Evolutionary conservation across 495 filamentous ascomycete species (phyloP).

Genomic region (Glutinoglossum americanum): DNA sequence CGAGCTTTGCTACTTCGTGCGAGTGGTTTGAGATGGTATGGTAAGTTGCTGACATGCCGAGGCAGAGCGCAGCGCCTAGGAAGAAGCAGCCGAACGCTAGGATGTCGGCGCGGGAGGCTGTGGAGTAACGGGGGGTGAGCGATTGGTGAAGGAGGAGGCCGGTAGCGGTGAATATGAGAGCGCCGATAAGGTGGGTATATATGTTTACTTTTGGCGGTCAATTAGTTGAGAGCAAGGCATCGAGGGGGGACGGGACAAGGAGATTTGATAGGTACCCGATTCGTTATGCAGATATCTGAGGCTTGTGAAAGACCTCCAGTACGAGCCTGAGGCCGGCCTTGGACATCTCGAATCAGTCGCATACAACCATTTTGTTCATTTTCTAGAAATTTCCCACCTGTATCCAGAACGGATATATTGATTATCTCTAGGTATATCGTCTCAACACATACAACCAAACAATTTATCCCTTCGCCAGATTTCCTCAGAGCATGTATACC

Average conservation of each 20-base stretch:
- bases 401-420: constrained; percentile 6
- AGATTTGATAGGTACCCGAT: neutral
- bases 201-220: constrained; percentile 29
- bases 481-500: neutral
- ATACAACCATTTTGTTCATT: neutral
- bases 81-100: constrained; percentile 26
- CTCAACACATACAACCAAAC: neutral
- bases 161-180: constrained; percentile 21
- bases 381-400: neutral
- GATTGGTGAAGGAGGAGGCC: constrained; percentile 19
- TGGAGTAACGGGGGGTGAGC: constrained; percentile 14
- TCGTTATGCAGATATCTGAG: constrained; percentile 26
- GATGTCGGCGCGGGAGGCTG: constrained; percentile 19
- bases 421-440: neutral
- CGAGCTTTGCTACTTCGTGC: constrained; percentile 23
- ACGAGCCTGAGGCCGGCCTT: constrained; percentile 10
- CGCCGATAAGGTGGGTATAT: constrained; percentile 26
- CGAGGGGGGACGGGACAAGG: neutral
- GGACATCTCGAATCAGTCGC: neutral
- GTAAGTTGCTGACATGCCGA: constrained; percentile 25
- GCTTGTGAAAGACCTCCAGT: constrained; percentile 16
- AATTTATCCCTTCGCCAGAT: neutral
- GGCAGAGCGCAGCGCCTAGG: constrained; percentile 28
- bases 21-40: constrained; percentile 31
- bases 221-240: too few species aligned